phyloP scores from a whole-genome alignment of 768 basidiomycete genomes.

The Tephrocybe sp. region DNA sequence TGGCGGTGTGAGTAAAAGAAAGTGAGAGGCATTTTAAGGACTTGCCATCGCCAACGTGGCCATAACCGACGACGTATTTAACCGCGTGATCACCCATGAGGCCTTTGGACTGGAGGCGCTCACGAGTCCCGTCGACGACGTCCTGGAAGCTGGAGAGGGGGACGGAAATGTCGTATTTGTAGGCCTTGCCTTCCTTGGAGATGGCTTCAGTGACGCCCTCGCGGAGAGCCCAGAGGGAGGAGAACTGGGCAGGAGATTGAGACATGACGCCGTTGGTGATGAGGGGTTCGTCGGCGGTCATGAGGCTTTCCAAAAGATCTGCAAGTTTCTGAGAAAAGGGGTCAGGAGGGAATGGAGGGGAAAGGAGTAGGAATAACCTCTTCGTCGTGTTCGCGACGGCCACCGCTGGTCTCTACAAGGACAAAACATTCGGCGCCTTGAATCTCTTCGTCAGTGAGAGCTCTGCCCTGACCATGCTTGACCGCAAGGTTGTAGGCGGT shows the following conservation, averaged over 20 bases:
- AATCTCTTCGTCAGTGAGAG: slow-evolving; percentile 70
- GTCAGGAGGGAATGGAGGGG: not conserved
- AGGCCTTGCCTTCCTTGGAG: slow-evolving; percentile 90
- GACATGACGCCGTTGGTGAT: slow-evolving; percentile 91
- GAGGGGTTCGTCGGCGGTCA: slow-evolving; percentile 69
- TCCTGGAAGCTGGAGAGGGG: slow-evolving; percentile 84
- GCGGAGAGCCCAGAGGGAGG: slow-evolving; percentile 86
- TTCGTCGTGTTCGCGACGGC: slow-evolving; percentile 89
- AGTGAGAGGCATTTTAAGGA: slow-evolving; percentile 3
- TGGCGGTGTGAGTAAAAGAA: slow-evolving; percentile 2
- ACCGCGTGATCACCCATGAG: slow-evolving; percentile 72
- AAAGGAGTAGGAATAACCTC: slow-evolving; percentile 49
- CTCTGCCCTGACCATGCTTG: slow-evolving; percentile 78
- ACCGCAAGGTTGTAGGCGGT: slow-evolving; percentile 82
- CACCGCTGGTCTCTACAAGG: slow-evolving; percentile 92
- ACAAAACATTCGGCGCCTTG: slow-evolving; percentile 85
- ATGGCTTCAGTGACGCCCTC: slow-evolving; percentile 92
- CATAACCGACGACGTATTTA: slow-evolving; percentile 87
- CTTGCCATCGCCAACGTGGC: slow-evolving; percentile 95
- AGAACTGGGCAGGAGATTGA: slow-evolving; percentile 86
- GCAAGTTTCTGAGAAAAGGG: slow-evolving; percentile 72
- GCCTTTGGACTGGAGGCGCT: slow-evolving; percentile 65
- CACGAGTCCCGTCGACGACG: slow-evolving; percentile 78
- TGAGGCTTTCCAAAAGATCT: slow-evolving; percentile 70
- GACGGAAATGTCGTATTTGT: slow-evolving; percentile 96